Evolutionary conservation across 2,329 filamentous ascomycete genomes (phyloP).

Genomic region (Exophiala bonariae): DNA sequence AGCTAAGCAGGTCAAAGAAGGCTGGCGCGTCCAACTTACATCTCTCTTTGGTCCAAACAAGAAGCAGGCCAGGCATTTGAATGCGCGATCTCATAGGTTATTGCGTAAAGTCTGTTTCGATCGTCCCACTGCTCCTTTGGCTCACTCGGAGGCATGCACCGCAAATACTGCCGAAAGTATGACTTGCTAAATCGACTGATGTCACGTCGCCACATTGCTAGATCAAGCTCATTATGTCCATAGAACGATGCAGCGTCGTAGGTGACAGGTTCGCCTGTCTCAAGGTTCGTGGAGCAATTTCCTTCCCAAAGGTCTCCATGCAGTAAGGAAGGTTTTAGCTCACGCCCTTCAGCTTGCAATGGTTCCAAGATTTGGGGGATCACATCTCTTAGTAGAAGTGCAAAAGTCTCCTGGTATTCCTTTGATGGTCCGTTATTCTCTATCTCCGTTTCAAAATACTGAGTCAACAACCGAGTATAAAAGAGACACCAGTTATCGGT

Average conservation of each 20-base stretch:
- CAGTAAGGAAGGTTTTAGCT: constrained; percentile 34
- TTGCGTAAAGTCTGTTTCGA: constrained; percentile 22
- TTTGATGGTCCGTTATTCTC: constrained; percentile 34
- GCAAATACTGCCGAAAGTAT: constrained; percentile 12
- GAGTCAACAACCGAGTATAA: constrained; percentile 36
- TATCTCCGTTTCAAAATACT: constrained; percentile 32
- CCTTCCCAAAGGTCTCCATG: constrained; percentile 46
- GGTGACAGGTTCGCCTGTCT: constrained; percentile 33
- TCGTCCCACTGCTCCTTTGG: constrained; percentile 23
- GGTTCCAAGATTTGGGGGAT: constrained; percentile 34
- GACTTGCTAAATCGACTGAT: constrained; percentile 14
- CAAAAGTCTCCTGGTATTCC: constrained; percentile 30
- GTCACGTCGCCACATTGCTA: constrained; percentile 19
- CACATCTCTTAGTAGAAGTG: constrained; percentile 27
- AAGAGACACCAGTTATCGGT: constrained; percentile 41
- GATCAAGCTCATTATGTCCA: constrained; percentile 39
- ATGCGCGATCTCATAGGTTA: constrained; percentile 19
- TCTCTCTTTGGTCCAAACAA: constrained; percentile 12
- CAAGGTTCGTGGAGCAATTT: constrained; percentile 36
- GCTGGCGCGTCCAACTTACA: constrained; percentile 14
- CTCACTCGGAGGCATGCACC: constrained; percentile 17
- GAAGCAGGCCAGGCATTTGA: constrained; percentile 10
- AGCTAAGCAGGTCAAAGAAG: neutral
- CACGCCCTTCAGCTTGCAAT: constrained; percentile 28
- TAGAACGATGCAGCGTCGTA: constrained; percentile 42